phyloP scores from a whole-genome alignment of 352 stramenopile genomes.

The Phytophthora tubulina region DNA sequence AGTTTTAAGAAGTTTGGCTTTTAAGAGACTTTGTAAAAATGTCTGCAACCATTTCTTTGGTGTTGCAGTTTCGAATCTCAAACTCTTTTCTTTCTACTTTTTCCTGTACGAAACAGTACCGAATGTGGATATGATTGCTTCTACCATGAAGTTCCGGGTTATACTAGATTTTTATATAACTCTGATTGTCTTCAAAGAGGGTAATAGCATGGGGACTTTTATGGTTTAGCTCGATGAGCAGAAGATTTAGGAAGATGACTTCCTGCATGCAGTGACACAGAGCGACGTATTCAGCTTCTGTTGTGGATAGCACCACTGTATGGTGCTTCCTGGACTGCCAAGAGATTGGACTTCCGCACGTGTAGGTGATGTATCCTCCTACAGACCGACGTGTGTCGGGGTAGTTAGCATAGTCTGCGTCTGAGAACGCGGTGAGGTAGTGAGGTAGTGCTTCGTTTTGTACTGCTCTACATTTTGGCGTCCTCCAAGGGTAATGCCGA shows the following conservation, averaged over 20 bases:
- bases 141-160: background rate
- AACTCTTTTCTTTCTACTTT: background rate
- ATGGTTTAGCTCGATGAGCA: background rate
- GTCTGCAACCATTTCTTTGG: background rate
- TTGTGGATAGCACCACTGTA: slow-evolving; percentile 38
- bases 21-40: background rate
- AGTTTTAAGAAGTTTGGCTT: too few relatives aligned
- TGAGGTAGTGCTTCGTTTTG: background rate
- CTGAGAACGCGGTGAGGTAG: background rate
- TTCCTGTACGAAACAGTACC: background rate
- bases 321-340: slow-evolving; percentile 11
- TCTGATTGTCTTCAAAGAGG: background rate
- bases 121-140: background rate
- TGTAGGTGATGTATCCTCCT: background rate
- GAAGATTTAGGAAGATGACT: background rate
- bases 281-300: slow-evolving; percentile 34
- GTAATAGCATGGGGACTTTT: background rate
- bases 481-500: background rate
- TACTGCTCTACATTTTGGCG: background rate
- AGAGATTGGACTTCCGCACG: background rate
- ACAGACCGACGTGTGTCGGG: slow-evolving; percentile 18
- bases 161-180: background rate
- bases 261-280: slow-evolving; percentile 36
- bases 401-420: slow-evolving; percentile 40
- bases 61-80: slow-evolving; percentile 5